Evolutionary conservation across 116 monocot genomes (phyloP), one percentile per base, ranked within the genome.

Genomic region (Cymodocea nodosa): DNA sequence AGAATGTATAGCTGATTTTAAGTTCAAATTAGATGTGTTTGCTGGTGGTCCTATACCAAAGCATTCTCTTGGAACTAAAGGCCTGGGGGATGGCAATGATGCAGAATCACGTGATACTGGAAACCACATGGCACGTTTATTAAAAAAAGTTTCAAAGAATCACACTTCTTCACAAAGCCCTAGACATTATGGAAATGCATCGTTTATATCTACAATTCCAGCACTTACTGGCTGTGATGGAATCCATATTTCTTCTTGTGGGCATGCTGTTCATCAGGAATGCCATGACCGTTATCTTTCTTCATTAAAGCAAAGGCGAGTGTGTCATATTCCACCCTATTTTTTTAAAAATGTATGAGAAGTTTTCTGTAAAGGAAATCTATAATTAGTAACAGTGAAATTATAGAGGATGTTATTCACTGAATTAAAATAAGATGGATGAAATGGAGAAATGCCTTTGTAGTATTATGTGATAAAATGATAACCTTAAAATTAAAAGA

Each of bases 201-300:
- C 75, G 4, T 77, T 74, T 52, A 72, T 62, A 23, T 69, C 75
- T 52, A 70, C 69, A 65, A 51, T 51, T 65, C 50, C 65, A 65
- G 24, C 23, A 23, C 65, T 65, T 13, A 23, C 22, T 23, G 77
- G 84, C 76, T 92, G 89, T 86, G 92, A 92, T 68, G 98, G 98
- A 69, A 81, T 99, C 65, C 78, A 92, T 65, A 84, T 99, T 63
- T 92, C 98, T 49, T 89, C 98, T 37, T 99, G 98, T 79, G 86
- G 92, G 59, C 98, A 99, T 81, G 89, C 82, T 76, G 89, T 99
- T 37, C 98, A 99, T 81, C 85, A 79, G 70, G 86, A 92, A 25
- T 99, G 98, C 50, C 81, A 86, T 76, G 81, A 89, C 50, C 71
- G 85, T 66, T 99, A 99, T 76, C 59, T 92, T 14, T 73, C 63